phyloP scores from a whole-genome alignment of 139 green algal genomes.

The Tetradesmus lagerheimii region DNA sequence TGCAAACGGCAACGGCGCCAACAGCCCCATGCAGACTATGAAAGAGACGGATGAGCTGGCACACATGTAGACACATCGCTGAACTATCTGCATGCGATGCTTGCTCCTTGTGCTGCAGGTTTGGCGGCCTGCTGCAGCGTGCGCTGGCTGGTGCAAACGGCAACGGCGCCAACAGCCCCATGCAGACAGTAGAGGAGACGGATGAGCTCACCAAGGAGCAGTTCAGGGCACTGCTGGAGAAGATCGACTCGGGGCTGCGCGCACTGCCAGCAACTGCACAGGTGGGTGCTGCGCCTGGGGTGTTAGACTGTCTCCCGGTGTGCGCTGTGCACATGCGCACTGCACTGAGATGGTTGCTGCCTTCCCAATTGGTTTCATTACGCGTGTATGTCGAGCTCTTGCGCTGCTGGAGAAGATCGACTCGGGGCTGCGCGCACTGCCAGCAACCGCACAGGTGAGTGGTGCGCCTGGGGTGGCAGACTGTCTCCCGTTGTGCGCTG shows the following conservation, averaged over 20 bases:
- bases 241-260: conserved; percentile 78
- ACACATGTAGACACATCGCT: not conserved
- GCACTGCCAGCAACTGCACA: conserved; percentile 87
- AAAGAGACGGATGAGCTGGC: too few species aligned
- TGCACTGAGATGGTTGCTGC: too few species aligned
- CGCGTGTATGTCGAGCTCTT: too few species aligned
- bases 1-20: not conserved
- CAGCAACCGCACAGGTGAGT: conserved; percentile 44
- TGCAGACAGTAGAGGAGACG: conserved; percentile 45
- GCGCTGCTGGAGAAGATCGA: conserved; percentile 80
- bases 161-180: not conserved
- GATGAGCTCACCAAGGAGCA: conserved; percentile 68
- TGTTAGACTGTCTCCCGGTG: too few species aligned
- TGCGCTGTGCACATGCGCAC: too few species aligned
- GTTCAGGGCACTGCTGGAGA: conserved; percentile 80
- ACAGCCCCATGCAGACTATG: too few species aligned
- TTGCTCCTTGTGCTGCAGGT: not conserved
- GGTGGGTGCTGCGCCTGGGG: too few species aligned
- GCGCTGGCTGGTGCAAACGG: not conserved
- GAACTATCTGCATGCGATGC: not conserved
- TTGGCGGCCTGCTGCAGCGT: conserved; percentile 21
- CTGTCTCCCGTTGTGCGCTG: too few species aligned
- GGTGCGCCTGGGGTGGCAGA: too few species aligned
- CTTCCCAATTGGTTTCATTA: too few species aligned
- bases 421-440: conserved; percentile 74